Percentiles rank a stretch among this genome's conserved stretches.
Evolutionary conservation across 2,329 filamentous ascomycete genomes (phyloP).

Genomic region (Aureobasidium sp.): DNA sequence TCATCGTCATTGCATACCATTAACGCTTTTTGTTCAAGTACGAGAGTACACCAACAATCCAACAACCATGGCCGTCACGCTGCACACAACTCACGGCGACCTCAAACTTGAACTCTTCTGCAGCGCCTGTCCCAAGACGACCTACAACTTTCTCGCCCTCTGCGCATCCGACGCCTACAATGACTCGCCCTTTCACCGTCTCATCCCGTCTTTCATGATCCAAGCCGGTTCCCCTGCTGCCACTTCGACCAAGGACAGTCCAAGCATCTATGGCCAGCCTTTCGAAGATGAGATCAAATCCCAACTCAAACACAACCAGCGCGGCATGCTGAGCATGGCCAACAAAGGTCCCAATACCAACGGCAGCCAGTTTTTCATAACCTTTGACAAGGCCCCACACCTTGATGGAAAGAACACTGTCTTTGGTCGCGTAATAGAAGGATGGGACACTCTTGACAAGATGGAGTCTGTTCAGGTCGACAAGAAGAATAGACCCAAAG

Average conservation of each 20-base stretch:
- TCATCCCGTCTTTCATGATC: conserved; percentile 74
- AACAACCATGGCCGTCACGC: conserved; percentile 42
- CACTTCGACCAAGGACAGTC: conserved; percentile 33
- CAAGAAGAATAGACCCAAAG: conserved; percentile 67
- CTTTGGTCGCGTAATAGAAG: conserved; percentile 63
- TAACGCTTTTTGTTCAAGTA: not conserved
- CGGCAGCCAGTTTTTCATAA: conserved; percentile 81
- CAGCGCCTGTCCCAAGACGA: conserved; percentile 86
- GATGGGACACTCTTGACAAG: conserved; percentile 57
- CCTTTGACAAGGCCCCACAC: conserved; percentile 69
- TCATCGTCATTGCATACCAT: not conserved
- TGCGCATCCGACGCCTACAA: conserved; percentile 75
- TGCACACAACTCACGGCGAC: conserved; percentile 84
- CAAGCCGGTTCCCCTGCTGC: conserved; percentile 59
- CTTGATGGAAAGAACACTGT: conserved; percentile 79
- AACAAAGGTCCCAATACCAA: conserved; percentile 92
- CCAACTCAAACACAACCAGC: conserved; percentile 38
- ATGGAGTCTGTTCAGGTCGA: conserved; percentile 68
- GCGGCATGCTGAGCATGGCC: conserved; percentile 75
- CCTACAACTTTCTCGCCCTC: conserved; percentile 78
- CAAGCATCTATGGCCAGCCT: conserved; percentile 61
- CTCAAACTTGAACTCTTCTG: conserved; percentile 96
- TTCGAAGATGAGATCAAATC: conserved; percentile 79
- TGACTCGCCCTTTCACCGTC: conserved; percentile 67
- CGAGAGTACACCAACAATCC: not conserved